Conservation (phyloP, 2,329 filamentous ascomycete genomes). For the Byssothecium circinans region DNA sequence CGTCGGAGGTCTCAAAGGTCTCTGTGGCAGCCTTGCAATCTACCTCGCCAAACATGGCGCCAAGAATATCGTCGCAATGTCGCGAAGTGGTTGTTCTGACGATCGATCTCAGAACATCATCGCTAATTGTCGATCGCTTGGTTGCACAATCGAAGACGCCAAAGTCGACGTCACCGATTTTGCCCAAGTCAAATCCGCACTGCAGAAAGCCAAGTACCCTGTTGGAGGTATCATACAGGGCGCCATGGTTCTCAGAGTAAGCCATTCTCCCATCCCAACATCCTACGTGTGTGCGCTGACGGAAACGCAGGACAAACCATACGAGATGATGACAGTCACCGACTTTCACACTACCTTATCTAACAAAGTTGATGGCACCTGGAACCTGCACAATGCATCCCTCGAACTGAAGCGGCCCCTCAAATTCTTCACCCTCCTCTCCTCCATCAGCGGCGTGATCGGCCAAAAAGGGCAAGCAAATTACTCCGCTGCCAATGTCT, state of each 20-base stretch:
- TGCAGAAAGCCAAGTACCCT: neutral
- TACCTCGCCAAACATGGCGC: constrained; percentile 19
- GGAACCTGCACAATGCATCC: constrained; percentile 9
- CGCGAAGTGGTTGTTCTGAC: no score
- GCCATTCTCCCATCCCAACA: neutral
- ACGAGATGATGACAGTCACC: neutral
- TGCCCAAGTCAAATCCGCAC: no score
- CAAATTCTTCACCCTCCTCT: constrained; percentile 30
- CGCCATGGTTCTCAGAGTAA: constrained; percentile 31
- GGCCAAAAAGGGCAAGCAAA: neutral
- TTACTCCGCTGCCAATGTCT: constrained; percentile 18
- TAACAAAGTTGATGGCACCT: constrained; percentile 12
- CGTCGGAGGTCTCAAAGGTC: constrained; percentile 18
- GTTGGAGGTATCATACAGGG: constrained; percentile 37
- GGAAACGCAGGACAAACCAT: neutral
- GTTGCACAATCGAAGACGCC: no score
- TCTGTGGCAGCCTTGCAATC: constrained; percentile 17
- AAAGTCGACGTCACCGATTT: no score
- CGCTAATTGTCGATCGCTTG: no score
- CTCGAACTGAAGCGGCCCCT: constrained; percentile 6
- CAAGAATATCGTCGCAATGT: neutral
- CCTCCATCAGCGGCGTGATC: constrained; percentile 18
- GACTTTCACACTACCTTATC: constrained; percentile 9
- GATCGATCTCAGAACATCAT: no score
- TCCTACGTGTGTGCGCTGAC: neutral